Percentiles rank a stretch among this genome's conserved stretches.
phyloP scores from a whole-genome alignment of 1,284 basidiomycete species.

The Trichosporon faecale region DNA sequence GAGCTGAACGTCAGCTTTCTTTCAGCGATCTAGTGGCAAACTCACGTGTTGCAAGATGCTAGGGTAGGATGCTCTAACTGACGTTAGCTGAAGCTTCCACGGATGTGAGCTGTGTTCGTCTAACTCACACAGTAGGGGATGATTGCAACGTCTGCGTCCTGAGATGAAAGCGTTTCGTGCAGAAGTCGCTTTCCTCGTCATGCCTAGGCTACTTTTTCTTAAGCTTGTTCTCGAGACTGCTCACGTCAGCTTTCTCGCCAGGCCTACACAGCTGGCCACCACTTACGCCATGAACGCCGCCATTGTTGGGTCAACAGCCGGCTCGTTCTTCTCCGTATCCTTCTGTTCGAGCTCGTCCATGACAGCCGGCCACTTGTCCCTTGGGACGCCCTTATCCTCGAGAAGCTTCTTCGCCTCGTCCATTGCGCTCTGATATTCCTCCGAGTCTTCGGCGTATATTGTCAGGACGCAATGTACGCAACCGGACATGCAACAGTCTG shows the following conservation, averaged over 20 bases:
- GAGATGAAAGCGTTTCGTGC: too few relatives aligned
- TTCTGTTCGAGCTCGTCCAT: conserved; percentile 29
- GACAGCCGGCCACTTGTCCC: conserved; percentile 64
- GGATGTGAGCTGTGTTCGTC: too few relatives aligned
- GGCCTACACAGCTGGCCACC: conserved; percentile 31
- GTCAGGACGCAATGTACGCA: conserved; percentile 86
- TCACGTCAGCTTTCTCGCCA: conserved; percentile 21
- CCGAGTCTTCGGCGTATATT: conserved; percentile 72
- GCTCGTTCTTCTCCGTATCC: neutral
- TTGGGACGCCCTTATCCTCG: conserved; percentile 56
- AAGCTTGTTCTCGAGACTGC: conserved; percentile 15
- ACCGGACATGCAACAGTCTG: conserved; percentile 89
- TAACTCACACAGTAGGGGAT: too few relatives aligned
- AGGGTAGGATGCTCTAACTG: neutral
- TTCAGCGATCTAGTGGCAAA: neutral
- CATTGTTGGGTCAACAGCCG: conserved; percentile 20
- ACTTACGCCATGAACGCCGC: conserved; percentile 28
- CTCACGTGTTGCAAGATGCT: neutral
- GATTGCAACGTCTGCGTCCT: too few relatives aligned
- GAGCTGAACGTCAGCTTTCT: neutral
- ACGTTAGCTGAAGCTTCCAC: neutral
- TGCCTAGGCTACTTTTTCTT: neutral
- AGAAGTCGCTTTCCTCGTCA: neutral
- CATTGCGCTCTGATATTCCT: conserved; percentile 63
- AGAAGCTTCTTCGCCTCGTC: conserved; percentile 59